Base-by-base conservation (phyloP, 352 stramenopile genomes). In the Stephanocyclus meneghinianus region DNA sequence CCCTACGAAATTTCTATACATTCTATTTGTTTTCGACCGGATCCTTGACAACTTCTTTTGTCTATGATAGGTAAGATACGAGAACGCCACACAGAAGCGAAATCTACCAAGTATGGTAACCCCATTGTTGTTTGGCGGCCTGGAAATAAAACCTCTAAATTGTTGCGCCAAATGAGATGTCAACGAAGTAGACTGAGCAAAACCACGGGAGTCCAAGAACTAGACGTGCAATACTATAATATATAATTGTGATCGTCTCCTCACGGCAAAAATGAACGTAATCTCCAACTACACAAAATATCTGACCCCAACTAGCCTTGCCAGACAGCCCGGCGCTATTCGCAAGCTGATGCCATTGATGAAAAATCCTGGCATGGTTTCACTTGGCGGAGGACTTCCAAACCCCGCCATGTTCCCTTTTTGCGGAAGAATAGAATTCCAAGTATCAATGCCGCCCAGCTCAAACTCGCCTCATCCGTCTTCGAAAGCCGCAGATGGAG, bases 341-440 rank as follows among this genome's bases (percentile, higher is more conserved):
- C 73, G 87, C 3, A 84, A 84, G 35, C 69, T 92, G 15, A 66
- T 85, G 71, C 80, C 80, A 2, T 57, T 91, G 16, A 48, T 92
- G 11, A 67, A 64, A 45, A 51, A 74, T 21, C 71, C 82, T 18
- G 85, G 85, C 13, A 89, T 92, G 75, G 90, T 92, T 21, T 90
- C 78, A 21, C 75, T 92, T 9, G 87, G 87, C 42, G 87, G 87
- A 32, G 87, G 87, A 30, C 91, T 92, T 83, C 87, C 87, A 35
- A 92, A 92, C 68, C 35, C 76, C n/a, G 56, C 68, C 10, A 90
- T 79, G 18, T 93, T 93, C 75, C 87, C 87, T 13, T 86, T 91
- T 53, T 63, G 62, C 5, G 55, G 86, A 11, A 1, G 61, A 9
- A 72, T 72, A n/a, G 83, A 65, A 37, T 66, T 66, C n/a, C n/a